Evolutionary conservation across 1,139 yeast genomes (phyloP).

Genomic region (Suhomyces bribrorum): DNA sequence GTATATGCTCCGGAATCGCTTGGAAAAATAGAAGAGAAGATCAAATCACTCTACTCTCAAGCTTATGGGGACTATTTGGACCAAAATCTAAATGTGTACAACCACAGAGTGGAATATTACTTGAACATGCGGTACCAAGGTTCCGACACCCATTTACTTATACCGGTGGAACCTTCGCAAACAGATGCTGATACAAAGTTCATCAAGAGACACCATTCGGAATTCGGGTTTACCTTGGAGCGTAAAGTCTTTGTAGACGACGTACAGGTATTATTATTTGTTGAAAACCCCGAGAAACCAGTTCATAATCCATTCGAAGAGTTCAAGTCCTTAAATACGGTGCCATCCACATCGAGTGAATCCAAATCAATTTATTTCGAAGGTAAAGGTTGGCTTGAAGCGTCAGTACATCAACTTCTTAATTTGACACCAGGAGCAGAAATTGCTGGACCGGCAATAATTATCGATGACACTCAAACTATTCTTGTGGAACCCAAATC

Average conservation of each 20-base stretch:
- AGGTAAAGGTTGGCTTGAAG: constrained; percentile 45
- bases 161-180: constrained; percentile 30
- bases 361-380: constrained; percentile 33
- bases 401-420: constrained; percentile 55
- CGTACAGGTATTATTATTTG: constrained; percentile 56
- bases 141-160: constrained; percentile 82
- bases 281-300: constrained; percentile 33
- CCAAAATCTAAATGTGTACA: constrained; percentile 30
- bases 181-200: constrained; percentile 31
- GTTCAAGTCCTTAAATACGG: constrained; percentile 15
- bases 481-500: constrained; percentile 74
- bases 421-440: constrained; percentile 53
- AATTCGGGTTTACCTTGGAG: constrained; percentile 45
- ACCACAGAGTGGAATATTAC: constrained; percentile 54
- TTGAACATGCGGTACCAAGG: constrained; percentile 83
- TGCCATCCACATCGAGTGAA: constrained; percentile 8
- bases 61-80: constrained; percentile 36
- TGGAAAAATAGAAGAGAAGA: constrained; percentile 25
- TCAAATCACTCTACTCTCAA: constrained; percentile 24
- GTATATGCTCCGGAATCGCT: constrained; percentile 23
- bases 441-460: constrained; percentile 75
- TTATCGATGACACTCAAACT: constrained; percentile 87
- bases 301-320: constrained; percentile 39
- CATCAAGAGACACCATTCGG: constrained; percentile 34
- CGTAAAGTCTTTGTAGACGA: constrained; percentile 73